phyloP scores from a whole-genome alignment of 2,329 filamentous ascomycete genomes.

The Diaporthe capsici region DNA sequence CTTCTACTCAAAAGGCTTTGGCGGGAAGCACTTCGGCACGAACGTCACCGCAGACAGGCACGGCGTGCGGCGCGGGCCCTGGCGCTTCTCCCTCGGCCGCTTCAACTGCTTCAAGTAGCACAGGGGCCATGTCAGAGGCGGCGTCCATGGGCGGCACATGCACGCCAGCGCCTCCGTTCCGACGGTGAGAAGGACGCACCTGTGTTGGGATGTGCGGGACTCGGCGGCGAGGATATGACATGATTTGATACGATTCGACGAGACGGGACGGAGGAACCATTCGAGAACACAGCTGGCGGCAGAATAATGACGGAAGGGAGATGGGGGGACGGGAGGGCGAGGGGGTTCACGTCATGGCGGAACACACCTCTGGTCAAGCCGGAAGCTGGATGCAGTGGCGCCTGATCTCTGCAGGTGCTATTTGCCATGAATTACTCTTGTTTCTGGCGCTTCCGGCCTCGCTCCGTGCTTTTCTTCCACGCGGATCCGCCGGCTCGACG shows the following conservation, averaged over 20 bases:
- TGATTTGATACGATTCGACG: not conserved
- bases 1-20: slow-evolving; percentile 62
- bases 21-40: slow-evolving; percentile 65
- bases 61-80: slow-evolving; percentile 64
- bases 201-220: too few species aligned
- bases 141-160: not conserved
- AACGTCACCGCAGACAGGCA: slow-evolving; percentile 61
- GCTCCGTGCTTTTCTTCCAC: too few species aligned
- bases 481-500: too few species aligned
- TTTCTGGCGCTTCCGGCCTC: too few species aligned
- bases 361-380: not conserved
- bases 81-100: slow-evolving; percentile 63
- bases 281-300: not conserved
- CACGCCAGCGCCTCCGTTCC: not conserved
- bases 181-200: too few species aligned
- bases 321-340: too few species aligned
- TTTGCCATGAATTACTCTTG: not conserved
- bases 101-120: slow-evolving; percentile 65
- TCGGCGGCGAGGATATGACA: too few species aligned
- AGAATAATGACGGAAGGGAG: too few species aligned
- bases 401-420: not conserved
- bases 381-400: not conserved
- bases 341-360: not conserved
- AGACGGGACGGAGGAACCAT: too few species aligned
- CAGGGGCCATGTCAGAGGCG: not conserved